These are phyloP conservation scores for Penicillium nucicola DNA, from an alignment of 495 filamentous ascomycete species.

Conservation along the genomic window DNA sequence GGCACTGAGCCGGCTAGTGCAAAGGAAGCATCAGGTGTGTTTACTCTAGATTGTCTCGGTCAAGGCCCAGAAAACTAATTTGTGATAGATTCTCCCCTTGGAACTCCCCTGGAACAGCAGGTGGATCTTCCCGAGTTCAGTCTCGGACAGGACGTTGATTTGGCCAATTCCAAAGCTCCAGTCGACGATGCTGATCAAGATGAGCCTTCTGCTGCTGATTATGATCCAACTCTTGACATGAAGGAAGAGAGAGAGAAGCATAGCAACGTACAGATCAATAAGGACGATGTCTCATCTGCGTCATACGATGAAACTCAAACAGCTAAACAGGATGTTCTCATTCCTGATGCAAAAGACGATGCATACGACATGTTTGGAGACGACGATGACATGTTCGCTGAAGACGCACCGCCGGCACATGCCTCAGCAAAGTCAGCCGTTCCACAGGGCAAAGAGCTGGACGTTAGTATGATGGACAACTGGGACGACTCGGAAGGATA, in stretches of 20 bases:
- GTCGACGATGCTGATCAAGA: conserved; percentile 59
- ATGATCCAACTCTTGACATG: conserved; percentile 93
- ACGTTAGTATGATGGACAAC: conserved; percentile 84
- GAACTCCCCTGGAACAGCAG: conserved; percentile 45
- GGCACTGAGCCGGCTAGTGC: conserved; percentile 36
- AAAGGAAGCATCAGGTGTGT: conserved; percentile 27
- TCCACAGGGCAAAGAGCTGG: conserved; percentile 61
- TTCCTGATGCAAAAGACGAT: conserved; percentile 49
- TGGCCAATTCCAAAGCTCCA: conserved; percentile 57
- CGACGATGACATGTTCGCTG: conserved; percentile 85
- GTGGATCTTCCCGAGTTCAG: conserved; percentile 53
- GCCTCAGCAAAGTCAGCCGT: conserved; percentile 47
- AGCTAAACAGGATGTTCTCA: conserved; percentile 53
- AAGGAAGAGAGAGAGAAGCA: conserved; percentile 77
- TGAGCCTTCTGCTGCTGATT: conserved; percentile 89
- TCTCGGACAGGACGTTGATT: conserved; percentile 58
- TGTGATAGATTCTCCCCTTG: conserved; percentile 20
- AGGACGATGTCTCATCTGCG: conserved; percentile 54
- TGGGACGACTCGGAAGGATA: conserved; percentile 94
- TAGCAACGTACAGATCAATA: conserved; percentile 52
- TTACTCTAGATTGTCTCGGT: not conserved
- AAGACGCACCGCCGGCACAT: conserved; percentile 41
- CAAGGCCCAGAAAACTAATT: conserved; percentile 1
- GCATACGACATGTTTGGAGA: conserved; percentile 97
- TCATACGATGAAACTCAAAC: conserved; percentile 61